Conservation (phyloP, 2,329 filamentous ascomycete species). For the Fusarium sp. region DNA sequence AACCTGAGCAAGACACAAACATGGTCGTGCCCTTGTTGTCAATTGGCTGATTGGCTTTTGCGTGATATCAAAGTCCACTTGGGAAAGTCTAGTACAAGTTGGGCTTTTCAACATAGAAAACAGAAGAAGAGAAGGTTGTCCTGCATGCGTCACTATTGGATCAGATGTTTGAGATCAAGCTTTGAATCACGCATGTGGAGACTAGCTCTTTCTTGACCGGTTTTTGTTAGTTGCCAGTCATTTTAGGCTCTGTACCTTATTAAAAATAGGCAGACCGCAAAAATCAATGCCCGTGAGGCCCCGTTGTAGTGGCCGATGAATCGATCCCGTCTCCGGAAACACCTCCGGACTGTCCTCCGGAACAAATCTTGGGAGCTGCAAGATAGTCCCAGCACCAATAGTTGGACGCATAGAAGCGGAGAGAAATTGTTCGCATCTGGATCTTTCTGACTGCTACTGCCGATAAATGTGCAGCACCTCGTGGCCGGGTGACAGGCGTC, state of each 20-base stretch:
- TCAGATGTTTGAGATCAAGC: constrained; percentile 13
- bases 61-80: constrained; percentile 32
- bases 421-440: constrained; percentile 17
- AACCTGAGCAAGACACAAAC: constrained; percentile 30
- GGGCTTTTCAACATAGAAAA: constrained; percentile 9
- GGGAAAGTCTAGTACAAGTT: constrained; percentile 14
- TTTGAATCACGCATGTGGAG: constrained; percentile 15
- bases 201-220: not conserved
- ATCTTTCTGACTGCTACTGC: constrained; percentile 6
- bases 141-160: constrained; percentile 34
- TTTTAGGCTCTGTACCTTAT: not conserved
- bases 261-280: not conserved
- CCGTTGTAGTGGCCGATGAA: constrained; percentile 26
- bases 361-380: constrained; percentile 17
- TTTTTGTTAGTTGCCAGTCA: not conserved
- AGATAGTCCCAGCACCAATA: constrained; percentile 7
- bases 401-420: constrained; percentile 29
- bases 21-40: constrained; percentile 30
- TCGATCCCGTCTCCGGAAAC: constrained; percentile 33
- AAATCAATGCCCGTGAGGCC: not conserved
- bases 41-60: constrained; percentile 29
- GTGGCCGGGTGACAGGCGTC: constrained; percentile 30
- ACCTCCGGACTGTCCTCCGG: constrained; percentile 37
- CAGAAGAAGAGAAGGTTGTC: constrained; percentile 8
- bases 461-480: constrained; percentile 21